phyloP scores from a whole-genome alignment of 176 grass and related monocot species.

The Puccinellia tenuiflora region DNA sequence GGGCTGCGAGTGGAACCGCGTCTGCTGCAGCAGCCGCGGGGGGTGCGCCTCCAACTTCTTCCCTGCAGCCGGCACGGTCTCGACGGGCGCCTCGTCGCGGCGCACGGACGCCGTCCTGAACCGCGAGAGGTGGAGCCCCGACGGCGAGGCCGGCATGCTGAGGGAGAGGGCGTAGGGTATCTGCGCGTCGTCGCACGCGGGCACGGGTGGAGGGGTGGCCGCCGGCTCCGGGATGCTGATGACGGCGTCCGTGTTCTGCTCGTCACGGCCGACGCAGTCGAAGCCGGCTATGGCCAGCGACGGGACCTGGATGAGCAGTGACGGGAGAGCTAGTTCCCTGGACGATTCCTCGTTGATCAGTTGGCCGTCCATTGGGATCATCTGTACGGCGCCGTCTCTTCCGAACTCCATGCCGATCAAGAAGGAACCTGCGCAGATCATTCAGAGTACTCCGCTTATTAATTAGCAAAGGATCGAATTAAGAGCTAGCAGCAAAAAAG shows the following conservation, averaged over 20 bases:
- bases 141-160: conserved; percentile 72
- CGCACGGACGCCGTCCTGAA: conserved; percentile 7
- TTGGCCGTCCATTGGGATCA: conserved; percentile 12
- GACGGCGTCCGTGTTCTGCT: conserved; percentile 28
- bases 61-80: neutral
- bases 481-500: neutral
- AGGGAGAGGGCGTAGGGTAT: conserved; percentile 40
- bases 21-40: conserved; percentile 41
- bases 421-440: conserved; percentile 5
- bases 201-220: neutral
- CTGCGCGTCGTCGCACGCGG: neutral
- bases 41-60: neutral
- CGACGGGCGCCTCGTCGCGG: neutral
- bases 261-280: conserved; percentile 31
- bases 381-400: conserved; percentile 6
- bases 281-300: conserved; percentile 32
- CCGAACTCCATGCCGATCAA: conserved; percentile 19
- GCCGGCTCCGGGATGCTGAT: conserved; percentile 40
- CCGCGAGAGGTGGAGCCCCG: conserved; percentile 53
- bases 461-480: neutral
- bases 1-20: conserved; percentile 63
- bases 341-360: neutral
- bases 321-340: conserved; percentile 5
- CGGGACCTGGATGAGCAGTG: conserved; percentile 32
- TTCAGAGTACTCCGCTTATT: neutral